Percentiles rank a stretch among this genome's conserved stretches.
phyloP scores from a whole-genome alignment of 169 alveolate species.

The Plasmodium inui region DNA sequence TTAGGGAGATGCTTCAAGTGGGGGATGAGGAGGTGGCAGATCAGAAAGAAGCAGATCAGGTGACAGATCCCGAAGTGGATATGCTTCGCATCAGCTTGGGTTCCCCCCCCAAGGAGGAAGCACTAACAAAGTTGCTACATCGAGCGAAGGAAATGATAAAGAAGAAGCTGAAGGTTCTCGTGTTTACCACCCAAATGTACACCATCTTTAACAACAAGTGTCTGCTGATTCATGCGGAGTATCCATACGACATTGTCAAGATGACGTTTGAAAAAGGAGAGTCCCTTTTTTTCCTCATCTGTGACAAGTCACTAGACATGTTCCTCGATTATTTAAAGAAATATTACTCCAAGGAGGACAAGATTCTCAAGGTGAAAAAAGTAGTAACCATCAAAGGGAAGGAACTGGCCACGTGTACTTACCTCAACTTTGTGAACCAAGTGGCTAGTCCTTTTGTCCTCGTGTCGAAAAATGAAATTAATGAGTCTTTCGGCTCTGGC shows the following conservation, averaged over 20 bases:
- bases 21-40: constrained; percentile 8
- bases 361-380: constrained; percentile 20
- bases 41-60: not conserved
- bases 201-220: constrained; percentile 70
- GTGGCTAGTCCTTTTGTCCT: constrained; percentile 39
- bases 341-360: constrained; percentile 5
- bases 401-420: constrained; percentile 1
- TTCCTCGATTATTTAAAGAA: constrained; percentile 30
- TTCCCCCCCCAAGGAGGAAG: not conserved
- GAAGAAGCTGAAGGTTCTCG: constrained; percentile 26
- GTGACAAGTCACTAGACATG: constrained; percentile 42
- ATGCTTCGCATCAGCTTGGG: not conserved
- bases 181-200: constrained; percentile 71
- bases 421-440: constrained; percentile 29
- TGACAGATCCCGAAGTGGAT: not conserved
- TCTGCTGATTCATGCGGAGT: constrained; percentile 37
- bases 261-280: not conserved
- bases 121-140: not conserved
- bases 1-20: constrained; percentile 22
- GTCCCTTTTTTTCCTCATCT: constrained; percentile 19
- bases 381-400: constrained; percentile 14
- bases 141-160: constrained; percentile 9
- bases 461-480: constrained; percentile 18
- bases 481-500: constrained; percentile 65
- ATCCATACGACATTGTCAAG: constrained; percentile 26